Evolutionary conservation across 2,329 filamentous ascomycete genomes (phyloP).

Genomic region (Dothidotthia symphoricarpi): DNA sequence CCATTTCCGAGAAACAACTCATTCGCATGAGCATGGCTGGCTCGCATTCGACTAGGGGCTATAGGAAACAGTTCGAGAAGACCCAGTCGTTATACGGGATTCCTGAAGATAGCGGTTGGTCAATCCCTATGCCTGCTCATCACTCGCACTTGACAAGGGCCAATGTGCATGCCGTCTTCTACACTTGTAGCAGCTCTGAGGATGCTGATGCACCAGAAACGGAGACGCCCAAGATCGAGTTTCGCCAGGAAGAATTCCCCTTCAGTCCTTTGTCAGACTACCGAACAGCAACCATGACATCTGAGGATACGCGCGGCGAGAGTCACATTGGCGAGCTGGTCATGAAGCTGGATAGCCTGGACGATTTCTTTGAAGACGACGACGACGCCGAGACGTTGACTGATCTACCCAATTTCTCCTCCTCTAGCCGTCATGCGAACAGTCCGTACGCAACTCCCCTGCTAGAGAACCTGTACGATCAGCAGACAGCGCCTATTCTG

Average conservation of each 20-base stretch:
- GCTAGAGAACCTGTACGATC: constrained; percentile 82
- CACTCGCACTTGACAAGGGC: constrained; percentile 82
- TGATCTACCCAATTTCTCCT: constrained; percentile 34
- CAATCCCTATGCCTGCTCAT: constrained; percentile 85
- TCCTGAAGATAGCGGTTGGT: constrained; percentile 93
- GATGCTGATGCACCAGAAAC: constrained; percentile 55
- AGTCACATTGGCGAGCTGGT: constrained; percentile 80
- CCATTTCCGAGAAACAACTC: constrained; percentile 87
- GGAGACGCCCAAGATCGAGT: constrained; percentile 83
- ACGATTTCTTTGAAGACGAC: constrained; percentile 55
- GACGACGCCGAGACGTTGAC: constrained; percentile 40
- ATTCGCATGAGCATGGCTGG: constrained; percentile 98
- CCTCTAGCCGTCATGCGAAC: constrained; percentile 30
- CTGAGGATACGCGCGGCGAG: constrained; percentile 72
- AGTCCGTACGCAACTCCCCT: constrained; percentile 26
- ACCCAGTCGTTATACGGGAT: constrained; percentile 96
- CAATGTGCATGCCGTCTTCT: constrained; percentile 95
- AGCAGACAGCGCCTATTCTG: constrained; percentile 86
- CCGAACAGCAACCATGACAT: constrained; percentile 88
- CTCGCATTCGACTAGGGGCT: constrained; percentile 72
- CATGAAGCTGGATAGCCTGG: constrained; percentile 54
- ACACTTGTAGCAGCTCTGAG: constrained; percentile 69
- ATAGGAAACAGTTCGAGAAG: constrained; percentile 90
- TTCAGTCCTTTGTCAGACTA: constrained; percentile 68
- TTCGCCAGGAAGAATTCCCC: constrained; percentile 84